Conservation (phyloP, 768 basidiomycete species). For the Pleurotus salmoneostramineus region DNA sequence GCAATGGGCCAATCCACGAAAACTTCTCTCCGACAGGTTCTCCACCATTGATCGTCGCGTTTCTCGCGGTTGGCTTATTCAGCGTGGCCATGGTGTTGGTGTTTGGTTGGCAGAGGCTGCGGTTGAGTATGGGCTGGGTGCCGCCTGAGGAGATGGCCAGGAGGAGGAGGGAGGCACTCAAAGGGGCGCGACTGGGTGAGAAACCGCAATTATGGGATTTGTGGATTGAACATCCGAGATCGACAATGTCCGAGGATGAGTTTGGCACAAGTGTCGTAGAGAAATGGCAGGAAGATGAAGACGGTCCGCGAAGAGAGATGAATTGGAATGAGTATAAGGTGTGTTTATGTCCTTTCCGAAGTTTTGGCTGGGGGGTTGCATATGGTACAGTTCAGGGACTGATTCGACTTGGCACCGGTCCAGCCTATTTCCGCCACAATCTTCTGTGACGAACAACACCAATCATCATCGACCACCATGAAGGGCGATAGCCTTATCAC, state of each 20-base stretch:
- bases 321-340: conserved; percentile 41
- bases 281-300: conserved; percentile 1
- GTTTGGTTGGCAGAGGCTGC: conserved; percentile 39
- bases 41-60: conserved; percentile 55
- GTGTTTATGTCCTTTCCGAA: conserved; percentile 15
- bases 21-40: conserved; percentile 32
- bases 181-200: conserved; percentile 15
- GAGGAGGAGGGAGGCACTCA: not conserved
- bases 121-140: conserved; percentile 13
- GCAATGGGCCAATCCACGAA: not conserved
- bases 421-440: conserved; percentile 6
- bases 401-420: not conserved
- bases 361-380: not conserved
- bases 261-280: conserved; percentile 9
- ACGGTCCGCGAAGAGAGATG: conserved; percentile 11
- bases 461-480: not conserved
- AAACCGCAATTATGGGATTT: conserved; percentile 45
- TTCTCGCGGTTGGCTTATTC: conserved; percentile 57
- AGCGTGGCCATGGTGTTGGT: conserved; percentile 41
- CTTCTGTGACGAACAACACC: not conserved
- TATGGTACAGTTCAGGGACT: not conserved
- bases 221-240: conserved; percentile 17
- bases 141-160: not conserved
- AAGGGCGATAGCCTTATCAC: not conserved
- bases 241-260: conserved; percentile 4